Evolutionary conservation across 371 early-diverging fungal genomes (phyloP), one percentile per base, ranked within the genome.

Genomic region (Dichotomocladium elegans): DNA sequence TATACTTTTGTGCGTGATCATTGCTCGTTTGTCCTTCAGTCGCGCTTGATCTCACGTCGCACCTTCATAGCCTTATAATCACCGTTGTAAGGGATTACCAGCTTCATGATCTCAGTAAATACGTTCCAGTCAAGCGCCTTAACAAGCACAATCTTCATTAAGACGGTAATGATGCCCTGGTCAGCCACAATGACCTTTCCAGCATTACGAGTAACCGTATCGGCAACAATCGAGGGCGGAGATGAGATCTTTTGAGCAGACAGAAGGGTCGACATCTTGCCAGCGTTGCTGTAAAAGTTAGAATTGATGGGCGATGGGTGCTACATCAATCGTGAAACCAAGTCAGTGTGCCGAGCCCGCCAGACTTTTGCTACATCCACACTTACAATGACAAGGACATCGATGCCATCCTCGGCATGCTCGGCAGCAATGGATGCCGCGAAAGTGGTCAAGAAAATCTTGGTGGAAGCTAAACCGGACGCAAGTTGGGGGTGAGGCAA

Each of bases 241-340:
- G 70, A 74, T 8, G 81, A 74, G 10, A 72, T 27, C 52, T 74
- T 80, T 58, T 74, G 76, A 21, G 71, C 71, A 10, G 68, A 65
- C 17, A 58, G 48, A n/a, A 75, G 64, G 33, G 71, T 64, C 51
- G 76, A 75, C 74, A 75, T 77, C 47, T 73, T 72, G 21, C 81
- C 80, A 45, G 77, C 80, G 40, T 81, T 81, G 31, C 67, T 61
- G 57, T 80, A 84, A 58, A 84, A 84, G 58, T 74, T 77, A 46
- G 85, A 80, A 30, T 73, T 60, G 54, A 79, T 81, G 40, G 85
- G 85, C 17, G 74, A 72, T 41, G 85, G 85, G 60, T 82, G 85
- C 72, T 77, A 59, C 1, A 41, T 15, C 12, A 28, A 30, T 2
- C n/a, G 37, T 15, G 24, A 45, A 8, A 50, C 17, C 33, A 10